Conservation (phyloP, 2,329 filamentous ascomycete species). For the Rosellinia necatrix region DNA sequence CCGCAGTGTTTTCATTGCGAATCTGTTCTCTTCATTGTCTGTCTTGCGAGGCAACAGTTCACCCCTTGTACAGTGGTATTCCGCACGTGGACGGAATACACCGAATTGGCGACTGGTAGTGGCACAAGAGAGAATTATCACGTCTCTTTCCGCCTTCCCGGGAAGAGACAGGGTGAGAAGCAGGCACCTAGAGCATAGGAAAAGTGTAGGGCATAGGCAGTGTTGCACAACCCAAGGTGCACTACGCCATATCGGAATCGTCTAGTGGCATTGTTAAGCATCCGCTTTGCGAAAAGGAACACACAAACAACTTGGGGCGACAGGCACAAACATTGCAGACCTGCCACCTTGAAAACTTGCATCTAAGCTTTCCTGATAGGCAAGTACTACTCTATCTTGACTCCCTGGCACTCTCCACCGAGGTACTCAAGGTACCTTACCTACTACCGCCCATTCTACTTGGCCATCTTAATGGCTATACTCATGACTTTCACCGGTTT, state of each 20-base stretch:
- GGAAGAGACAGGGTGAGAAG: background rate
- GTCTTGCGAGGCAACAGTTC: no score
- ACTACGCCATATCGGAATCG: slow-evolving; percentile 7
- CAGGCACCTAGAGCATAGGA: slow-evolving; percentile 1
- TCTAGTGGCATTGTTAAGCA: slow-evolving; percentile 6
- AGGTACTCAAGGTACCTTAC: no score
- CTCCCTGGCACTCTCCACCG: background rate
- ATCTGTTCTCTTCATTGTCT: no score
- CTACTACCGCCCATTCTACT: background rate
- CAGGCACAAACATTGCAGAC: slow-evolving; percentile 10
- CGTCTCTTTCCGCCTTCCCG: slow-evolving; percentile 1
- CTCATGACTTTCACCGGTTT: background rate
- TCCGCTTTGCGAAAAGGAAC: background rate
- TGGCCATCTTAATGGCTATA: background rate
- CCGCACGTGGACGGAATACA: background rate
- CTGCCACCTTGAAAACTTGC: background rate
- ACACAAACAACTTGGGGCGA: slow-evolving; percentile 1
- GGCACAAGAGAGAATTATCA: slow-evolving; percentile 8
- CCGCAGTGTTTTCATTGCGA: background rate
- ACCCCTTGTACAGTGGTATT: no score
- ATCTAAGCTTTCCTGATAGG: background rate
- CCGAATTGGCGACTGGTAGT: slow-evolving; percentile 3
- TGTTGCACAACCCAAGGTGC: slow-evolving; percentile 11
- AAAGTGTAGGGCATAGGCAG: slow-evolving; percentile 11
- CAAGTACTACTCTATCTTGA: background rate